A percentile compares a stretch with the other conserved stretches of the same genome.
Conservation (phyloP, 805 yeast species). For the Starmerella gropengiesseri region DNA sequence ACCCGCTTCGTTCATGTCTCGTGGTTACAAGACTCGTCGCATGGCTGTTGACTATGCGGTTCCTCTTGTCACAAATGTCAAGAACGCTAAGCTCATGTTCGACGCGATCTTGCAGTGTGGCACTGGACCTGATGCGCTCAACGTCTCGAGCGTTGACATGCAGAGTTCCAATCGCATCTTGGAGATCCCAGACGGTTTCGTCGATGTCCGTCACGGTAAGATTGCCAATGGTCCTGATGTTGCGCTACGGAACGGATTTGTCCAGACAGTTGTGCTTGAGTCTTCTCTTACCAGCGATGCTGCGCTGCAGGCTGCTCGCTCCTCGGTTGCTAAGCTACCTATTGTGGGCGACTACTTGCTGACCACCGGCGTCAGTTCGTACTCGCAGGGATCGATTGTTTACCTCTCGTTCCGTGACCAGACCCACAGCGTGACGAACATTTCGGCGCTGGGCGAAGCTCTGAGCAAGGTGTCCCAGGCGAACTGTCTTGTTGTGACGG, state of each 20-base stretch:
- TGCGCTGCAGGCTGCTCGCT: conserved; percentile 54
- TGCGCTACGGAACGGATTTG: conserved; percentile 77
- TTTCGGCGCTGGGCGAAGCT: conserved; percentile 46
- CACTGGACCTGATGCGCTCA: conserved; percentile 37
- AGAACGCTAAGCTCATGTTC: conserved; percentile 87
- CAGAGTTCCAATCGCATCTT: conserved; percentile 82
- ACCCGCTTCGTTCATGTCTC: conserved; percentile 95
- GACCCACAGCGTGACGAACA: conserved; percentile 34
- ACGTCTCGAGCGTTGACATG: conserved; percentile 65
- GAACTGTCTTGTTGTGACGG: conserved; percentile 77
- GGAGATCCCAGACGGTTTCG: conserved; percentile 66
- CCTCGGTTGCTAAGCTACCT: conserved; percentile 36
- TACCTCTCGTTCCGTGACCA: conserved; percentile 52
- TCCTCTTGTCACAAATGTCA: conserved; percentile 94
- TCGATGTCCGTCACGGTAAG: conserved; percentile 68
- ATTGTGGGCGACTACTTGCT: conserved; percentile 59
- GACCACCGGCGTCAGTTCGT: conserved; percentile 70
- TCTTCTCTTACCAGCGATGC: conserved; percentile 54
- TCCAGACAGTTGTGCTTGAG: conserved; percentile 61
- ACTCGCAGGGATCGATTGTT: conserved; percentile 47
- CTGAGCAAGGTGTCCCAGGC: conserved; percentile 62
- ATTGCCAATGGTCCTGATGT: conserved; percentile 50
- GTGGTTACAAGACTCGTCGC: conserved; percentile 97
- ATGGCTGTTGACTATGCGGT: conserved; percentile 99
- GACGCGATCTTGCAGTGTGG: conserved; percentile 47